phyloP scores from a whole-genome alignment of 164 flowering plant species.

The Platanus orientalis region DNA sequence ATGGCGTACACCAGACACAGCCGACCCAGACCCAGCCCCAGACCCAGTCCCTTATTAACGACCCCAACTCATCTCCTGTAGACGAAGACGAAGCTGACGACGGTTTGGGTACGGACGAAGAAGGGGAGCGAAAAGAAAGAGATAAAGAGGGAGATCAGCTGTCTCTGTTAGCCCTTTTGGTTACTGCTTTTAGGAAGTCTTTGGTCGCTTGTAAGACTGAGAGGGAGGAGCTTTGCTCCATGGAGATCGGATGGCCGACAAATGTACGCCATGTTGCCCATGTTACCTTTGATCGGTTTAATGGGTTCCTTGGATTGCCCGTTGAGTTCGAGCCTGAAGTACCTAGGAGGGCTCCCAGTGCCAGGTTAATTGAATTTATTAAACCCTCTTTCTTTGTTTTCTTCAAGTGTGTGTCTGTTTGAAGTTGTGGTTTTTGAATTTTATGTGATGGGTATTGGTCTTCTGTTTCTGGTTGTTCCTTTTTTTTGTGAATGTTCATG shows the following conservation, averaged over 20 bases:
- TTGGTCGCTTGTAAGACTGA: slow-evolving; percentile 53
- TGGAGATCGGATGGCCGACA: slow-evolving; percentile 98
- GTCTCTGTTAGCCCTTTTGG: slow-evolving; percentile 64
- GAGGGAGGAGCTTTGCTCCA: slow-evolving; percentile 37
- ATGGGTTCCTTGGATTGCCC: slow-evolving; percentile 94
- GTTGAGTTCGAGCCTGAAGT: slow-evolving; percentile 86
- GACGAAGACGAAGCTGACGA: slow-evolving; percentile 16
- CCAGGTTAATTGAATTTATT: slow-evolving; percentile 48
- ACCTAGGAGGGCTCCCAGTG: slow-evolving; percentile 80
- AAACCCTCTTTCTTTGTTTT: no score
- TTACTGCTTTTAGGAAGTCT: slow-evolving; percentile 68
- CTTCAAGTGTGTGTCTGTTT: slow-evolving; percentile 6
- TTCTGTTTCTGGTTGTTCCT: neutral
- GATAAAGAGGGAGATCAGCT: slow-evolving; percentile 41
- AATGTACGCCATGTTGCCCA: slow-evolving; percentile 85
- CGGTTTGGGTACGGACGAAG: slow-evolving; percentile 11
- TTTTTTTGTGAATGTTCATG: slow-evolving; percentile 4
- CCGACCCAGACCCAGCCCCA: slow-evolving; percentile 8
- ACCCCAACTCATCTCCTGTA: slow-evolving; percentile 12
- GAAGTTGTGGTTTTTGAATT: neutral
- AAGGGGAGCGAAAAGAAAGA: slow-evolving; percentile 19
- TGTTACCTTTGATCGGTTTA: slow-evolving; percentile 91
- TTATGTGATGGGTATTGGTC: neutral
- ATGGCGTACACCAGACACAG: slow-evolving; percentile 22
- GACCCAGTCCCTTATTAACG: slow-evolving; percentile 13